phyloP scores from a whole-genome alignment of 2,329 filamentous ascomycete genomes.

The Emydomyces testavorans region DNA sequence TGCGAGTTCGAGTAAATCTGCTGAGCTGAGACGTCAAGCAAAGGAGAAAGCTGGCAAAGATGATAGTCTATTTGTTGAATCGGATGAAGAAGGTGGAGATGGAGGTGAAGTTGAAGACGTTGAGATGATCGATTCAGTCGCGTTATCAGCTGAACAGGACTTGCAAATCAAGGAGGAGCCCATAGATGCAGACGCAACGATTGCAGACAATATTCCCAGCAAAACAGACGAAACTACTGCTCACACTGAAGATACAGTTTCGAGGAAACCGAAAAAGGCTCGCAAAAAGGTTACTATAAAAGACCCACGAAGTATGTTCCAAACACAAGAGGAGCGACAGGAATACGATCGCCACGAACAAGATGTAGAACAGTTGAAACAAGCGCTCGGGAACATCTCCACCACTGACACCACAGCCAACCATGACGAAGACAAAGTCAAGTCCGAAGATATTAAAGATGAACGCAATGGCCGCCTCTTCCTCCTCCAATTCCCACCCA shows the following conservation, averaged over 20 bases:
- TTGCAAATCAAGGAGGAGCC: conserved; percentile 45
- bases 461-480: conserved; percentile 46
- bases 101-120: conserved; percentile 25
- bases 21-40: conserved; percentile 30
- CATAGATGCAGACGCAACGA: conserved; percentile 37
- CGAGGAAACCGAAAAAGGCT: conserved; percentile 13
- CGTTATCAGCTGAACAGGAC: conserved; percentile 28
- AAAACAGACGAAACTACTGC: conserved; percentile 18
- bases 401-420: conserved; percentile 10
- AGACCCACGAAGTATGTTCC: conserved; percentile 28
- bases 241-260: not conserved
- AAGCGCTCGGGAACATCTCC: conserved; percentile 23
- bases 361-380: conserved; percentile 32
- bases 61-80: conserved; percentile 25
- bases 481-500: conserved; percentile 53
- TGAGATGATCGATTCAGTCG: conserved; percentile 34
- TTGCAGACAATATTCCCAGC: conserved; percentile 26
- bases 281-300: conserved; percentile 19
- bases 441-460: conserved; percentile 25
- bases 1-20: conserved; percentile 37
- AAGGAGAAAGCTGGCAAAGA: conserved; percentile 25
- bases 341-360: conserved; percentile 34
- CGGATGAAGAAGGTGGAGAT: conserved; percentile 21
- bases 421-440: conserved; percentile 20
- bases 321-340: conserved; percentile 33